These are phyloP conservation scores for Thielaviopsis populi DNA, from an alignment of 2,329 filamentous ascomycete species.

Conservation along the genomic window DNA sequence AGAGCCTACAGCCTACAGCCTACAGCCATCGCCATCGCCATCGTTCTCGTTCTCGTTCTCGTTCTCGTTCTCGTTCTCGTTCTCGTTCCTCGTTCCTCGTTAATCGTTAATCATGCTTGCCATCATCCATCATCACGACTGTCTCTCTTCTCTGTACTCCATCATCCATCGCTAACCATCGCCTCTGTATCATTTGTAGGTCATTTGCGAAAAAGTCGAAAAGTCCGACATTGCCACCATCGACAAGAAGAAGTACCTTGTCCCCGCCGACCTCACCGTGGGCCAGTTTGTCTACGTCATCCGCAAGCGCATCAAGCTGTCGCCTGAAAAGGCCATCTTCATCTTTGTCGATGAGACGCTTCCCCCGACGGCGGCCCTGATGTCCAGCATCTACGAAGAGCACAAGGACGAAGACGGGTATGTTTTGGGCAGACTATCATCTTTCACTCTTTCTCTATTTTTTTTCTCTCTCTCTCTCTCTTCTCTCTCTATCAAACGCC, in stretches of 20 bases:
- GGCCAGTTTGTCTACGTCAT: slow-evolving; percentile 99
- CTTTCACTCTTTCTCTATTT: too few relatives aligned
- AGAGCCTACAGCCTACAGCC: background rate
- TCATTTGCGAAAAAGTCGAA: slow-evolving; percentile 99
- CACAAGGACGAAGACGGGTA: slow-evolving; percentile 76
- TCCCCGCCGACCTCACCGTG: slow-evolving; percentile 92
- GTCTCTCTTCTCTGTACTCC: too few relatives aligned
- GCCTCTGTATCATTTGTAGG: slow-evolving; percentile 36
- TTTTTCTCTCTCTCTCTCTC: too few relatives aligned
- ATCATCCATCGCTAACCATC: background rate
- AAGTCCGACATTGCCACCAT: slow-evolving; percentile 99
- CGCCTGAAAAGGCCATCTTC: slow-evolving; percentile 99
- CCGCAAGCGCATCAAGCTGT: slow-evolving; percentile 98
- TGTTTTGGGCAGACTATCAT: slow-evolving; percentile 19
- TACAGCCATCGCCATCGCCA: background rate
- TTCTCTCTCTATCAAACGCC: background rate
- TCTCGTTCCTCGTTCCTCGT: too few relatives aligned
- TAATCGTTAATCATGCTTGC: too few relatives aligned
- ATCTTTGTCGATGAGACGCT: slow-evolving; percentile 99
- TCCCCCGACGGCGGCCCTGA: slow-evolving; percentile 87
- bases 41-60: background rate
- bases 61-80: background rate
- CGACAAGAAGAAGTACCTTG: slow-evolving; percentile 99
- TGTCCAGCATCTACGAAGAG: slow-evolving; percentile 99
- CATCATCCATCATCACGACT: background rate